Conservation (phyloP, 2,329 filamentous ascomycete genomes). For the Pleurostoma richardsiae region DNA sequence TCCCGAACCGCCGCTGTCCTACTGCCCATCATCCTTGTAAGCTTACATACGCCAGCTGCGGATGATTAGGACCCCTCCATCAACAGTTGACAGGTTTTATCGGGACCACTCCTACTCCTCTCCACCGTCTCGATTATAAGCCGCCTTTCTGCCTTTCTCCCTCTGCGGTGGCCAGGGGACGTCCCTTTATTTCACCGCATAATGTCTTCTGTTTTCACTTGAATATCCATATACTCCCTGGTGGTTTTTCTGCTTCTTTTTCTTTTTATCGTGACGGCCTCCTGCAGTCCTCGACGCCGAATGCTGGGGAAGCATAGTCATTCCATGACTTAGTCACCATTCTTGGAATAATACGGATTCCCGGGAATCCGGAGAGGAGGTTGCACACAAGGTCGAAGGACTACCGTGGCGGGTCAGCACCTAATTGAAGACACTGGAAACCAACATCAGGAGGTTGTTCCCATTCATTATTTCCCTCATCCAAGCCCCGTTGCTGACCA, state of each 20-base stretch:
- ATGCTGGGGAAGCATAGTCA: not conserved
- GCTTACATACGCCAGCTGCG: constrained; percentile 7
- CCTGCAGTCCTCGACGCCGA: too few relatives aligned
- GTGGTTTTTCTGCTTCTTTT: constrained; percentile 2
- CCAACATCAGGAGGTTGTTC: constrained; percentile 10
- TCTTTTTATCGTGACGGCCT: too few relatives aligned
- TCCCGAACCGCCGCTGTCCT: constrained; percentile 3
- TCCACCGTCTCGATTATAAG: too few relatives aligned
- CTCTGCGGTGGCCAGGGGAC: not conserved
- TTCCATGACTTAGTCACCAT: not conserved
- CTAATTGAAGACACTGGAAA: constrained; percentile 10
- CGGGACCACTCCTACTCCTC: too few relatives aligned
- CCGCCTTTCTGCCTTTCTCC: not conserved
- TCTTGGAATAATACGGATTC: not conserved
- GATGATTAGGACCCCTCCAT: not conserved
- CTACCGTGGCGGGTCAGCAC: constrained; percentile 11
- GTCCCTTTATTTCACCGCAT: not conserved
- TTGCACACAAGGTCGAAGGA: constrained; percentile 3
- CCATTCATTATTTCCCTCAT: not conserved
- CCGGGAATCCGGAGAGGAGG: constrained; percentile 4
- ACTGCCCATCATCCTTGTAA: constrained; percentile 4
- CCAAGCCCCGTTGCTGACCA: too few relatives aligned
- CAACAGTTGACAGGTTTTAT: not conserved
- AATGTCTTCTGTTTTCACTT: not conserved
- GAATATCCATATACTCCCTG: not conserved